phyloP scores from a whole-genome alignment of 805 yeast species.

The Kuraishia floccosa region DNA sequence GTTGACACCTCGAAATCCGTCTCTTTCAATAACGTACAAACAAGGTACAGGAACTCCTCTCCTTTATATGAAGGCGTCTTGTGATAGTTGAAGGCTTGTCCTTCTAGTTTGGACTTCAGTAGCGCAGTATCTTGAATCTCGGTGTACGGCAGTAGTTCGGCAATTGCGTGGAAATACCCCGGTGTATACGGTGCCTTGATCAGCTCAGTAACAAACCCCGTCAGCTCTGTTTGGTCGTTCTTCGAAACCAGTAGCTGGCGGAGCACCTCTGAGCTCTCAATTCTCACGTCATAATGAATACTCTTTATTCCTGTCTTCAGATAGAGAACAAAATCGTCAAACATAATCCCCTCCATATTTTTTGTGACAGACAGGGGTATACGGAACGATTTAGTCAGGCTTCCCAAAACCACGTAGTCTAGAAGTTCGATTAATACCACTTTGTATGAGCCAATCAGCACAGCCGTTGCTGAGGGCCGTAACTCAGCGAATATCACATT shows the following conservation, averaged over 20 bases:
- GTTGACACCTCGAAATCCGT: conserved; percentile 5
- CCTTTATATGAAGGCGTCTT: conserved; percentile 21
- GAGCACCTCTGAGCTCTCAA: conserved; percentile 28
- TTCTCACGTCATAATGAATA: conserved; percentile 28
- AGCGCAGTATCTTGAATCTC: neutral
- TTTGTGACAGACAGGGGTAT: conserved; percentile 7
- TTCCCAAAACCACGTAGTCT: conserved; percentile 37
- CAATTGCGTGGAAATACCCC: conserved; percentile 11
- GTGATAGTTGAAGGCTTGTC: conserved; percentile 19
- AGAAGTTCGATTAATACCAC: conserved; percentile 48
- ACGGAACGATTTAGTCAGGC: conserved; percentile 24
- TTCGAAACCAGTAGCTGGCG: conserved; percentile 6
- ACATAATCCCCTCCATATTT: conserved; percentile 11
- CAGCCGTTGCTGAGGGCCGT: conserved; percentile 1
- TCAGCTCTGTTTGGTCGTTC: neutral
- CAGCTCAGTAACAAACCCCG: neutral
- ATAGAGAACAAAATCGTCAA: conserved; percentile 19
- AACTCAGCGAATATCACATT: conserved; percentile 18
- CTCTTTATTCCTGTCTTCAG: conserved; percentile 21
- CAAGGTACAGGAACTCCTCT: conserved; percentile 20
- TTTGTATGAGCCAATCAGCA: conserved; percentile 22
- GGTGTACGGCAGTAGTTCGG: conserved; percentile 9
- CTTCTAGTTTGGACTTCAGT: conserved; percentile 3
- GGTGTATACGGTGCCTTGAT: neutral
- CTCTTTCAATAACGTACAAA: no score